phyloP scores from a whole-genome alignment of 2,329 filamentous ascomycete species.

The Curvularia eragrostidis region DNA sequence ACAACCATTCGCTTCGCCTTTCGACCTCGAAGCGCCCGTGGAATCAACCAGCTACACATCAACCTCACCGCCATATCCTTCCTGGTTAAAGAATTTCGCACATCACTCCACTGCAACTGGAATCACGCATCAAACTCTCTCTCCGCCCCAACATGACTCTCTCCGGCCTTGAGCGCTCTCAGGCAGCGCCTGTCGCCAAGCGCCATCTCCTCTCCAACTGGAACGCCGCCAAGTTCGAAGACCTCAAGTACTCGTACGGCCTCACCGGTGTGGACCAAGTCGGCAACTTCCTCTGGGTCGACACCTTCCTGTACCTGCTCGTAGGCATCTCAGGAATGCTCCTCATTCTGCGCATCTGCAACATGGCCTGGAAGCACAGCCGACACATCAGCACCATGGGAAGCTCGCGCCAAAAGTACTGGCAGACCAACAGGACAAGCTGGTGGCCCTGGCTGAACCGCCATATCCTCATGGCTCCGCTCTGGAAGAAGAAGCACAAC shows the following conservation, averaged over 20 bases:
- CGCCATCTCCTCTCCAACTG: constrained; percentile 41
- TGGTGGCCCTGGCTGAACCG: constrained; percentile 67
- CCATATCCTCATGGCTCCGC: constrained; percentile 72
- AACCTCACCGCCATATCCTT: neutral
- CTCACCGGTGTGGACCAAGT: constrained; percentile 57
- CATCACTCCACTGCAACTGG: constrained; percentile 22
- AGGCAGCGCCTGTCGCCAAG: constrained; percentile 26
- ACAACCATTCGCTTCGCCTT: constrained; percentile 21
- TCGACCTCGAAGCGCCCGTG: constrained; percentile 20
- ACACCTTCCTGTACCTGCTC: constrained; percentile 52
- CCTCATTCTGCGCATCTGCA: constrained; percentile 51
- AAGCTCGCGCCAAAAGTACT: constrained; percentile 53
- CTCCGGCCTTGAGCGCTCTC: constrained; percentile 34
- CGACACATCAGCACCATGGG: constrained; percentile 56
- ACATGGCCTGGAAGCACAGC: constrained; percentile 54
- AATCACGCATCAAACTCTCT: constrained; percentile 22
- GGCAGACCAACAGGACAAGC: constrained; percentile 53
- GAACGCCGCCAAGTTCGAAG: constrained; percentile 39
- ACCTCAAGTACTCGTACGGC: constrained; percentile 52
- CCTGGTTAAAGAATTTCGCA: neutral
- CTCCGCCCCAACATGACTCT: constrained; percentile 30
- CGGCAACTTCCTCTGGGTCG: constrained; percentile 56
- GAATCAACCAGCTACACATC: constrained; percentile 14
- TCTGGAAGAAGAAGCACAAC: constrained; percentile 79
- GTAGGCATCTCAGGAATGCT: constrained; percentile 46